A percentile compares a stretch with the other conserved stretches of the same genome.
Evolutionary conservation across 2,329 filamentous ascomycete species (phyloP).

Genomic region (Aspergillus latus): DNA sequence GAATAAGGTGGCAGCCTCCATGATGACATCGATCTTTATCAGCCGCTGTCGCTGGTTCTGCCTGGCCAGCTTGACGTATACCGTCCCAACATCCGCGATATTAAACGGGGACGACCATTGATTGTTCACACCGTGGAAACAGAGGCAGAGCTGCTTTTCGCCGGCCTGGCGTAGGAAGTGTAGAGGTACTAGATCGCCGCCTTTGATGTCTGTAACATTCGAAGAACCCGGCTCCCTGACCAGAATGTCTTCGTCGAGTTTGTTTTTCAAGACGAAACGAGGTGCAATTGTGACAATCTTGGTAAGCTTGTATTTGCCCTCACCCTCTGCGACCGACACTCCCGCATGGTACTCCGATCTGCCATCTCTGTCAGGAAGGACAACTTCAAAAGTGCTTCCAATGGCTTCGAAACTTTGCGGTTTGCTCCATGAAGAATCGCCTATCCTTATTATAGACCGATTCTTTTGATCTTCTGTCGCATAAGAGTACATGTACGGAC

Average conservation of each 20-base stretch:
- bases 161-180: conserved; percentile 83
- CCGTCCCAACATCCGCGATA: conserved; percentile 89
- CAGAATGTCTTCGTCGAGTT: conserved; percentile 81
- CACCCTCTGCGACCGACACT: conserved; percentile 82
- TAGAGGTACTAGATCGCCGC: conserved; percentile 78
- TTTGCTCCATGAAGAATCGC: conserved; percentile 92
- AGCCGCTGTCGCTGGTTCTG: conserved; percentile 85
- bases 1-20: conserved; percentile 93
- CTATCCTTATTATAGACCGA: conserved; percentile 80
- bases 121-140: conserved; percentile 91
- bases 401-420: conserved; percentile 98
- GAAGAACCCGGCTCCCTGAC: conserved; percentile 91
- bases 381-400: conserved; percentile 84
- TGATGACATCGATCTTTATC: conserved; percentile 81
- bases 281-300: conserved; percentile 93
- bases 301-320: conserved; percentile 96
- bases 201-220: conserved; percentile 73
- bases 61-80: conserved; percentile 91
- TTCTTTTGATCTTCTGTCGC: conserved; percentile 86
- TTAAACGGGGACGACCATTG: conserved; percentile 98
- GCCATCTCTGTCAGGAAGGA: conserved; percentile 70
- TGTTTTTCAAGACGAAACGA: conserved; percentile 91
- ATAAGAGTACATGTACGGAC: conserved; percentile 96
- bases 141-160: conserved; percentile 86
- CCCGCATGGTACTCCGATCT: conserved; percentile 86